A percentile compares a stretch with the other conserved stretches of the same genome.
phyloP scores from a whole-genome alignment of 352 stramenopile genomes.

The Phytopythium cucurbitacearum region DNA sequence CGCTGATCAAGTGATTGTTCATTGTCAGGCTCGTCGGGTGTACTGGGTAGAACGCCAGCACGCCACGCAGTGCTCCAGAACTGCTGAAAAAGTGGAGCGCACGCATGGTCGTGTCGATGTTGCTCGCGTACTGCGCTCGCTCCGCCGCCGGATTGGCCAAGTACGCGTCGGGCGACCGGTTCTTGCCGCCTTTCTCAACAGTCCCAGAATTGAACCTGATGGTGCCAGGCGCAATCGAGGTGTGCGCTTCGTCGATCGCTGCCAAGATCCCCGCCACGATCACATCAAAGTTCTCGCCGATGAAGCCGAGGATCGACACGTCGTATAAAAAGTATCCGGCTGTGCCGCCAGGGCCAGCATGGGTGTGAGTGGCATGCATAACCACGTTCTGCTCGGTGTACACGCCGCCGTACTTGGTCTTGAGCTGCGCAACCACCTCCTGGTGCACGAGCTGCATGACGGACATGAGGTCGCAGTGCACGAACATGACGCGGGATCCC shows the following conservation, averaged over 20 bases:
- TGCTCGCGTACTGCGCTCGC: constrained; percentile 36
- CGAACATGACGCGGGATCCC: constrained; percentile 29
- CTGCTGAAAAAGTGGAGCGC: constrained; percentile 45
- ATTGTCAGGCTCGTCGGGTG: constrained; percentile 77
- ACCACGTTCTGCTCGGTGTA: constrained; percentile 65
- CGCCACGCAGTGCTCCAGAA: constrained; percentile 29
- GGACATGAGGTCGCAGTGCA: constrained; percentile 41
- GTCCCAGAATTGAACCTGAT: constrained; percentile 36
- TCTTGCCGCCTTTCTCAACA: constrained; percentile 44
- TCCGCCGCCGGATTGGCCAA: constrained; percentile 61
- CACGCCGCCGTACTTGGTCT: constrained; percentile 27
- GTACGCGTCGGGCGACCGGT: constrained; percentile 68
- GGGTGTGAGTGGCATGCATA: constrained; percentile 84
- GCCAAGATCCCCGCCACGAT: constrained; percentile 64
- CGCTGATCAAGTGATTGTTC: constrained; percentile 68
- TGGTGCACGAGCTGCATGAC: constrained; percentile 55
- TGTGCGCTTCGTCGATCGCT: constrained; percentile 56
- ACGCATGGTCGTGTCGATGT: constrained; percentile 74
- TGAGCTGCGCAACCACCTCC: constrained; percentile 37
- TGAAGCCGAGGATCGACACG: constrained; percentile 37
- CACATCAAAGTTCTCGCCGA: constrained; percentile 54
- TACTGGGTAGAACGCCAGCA: constrained; percentile 72
- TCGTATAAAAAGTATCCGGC: constrained; percentile 76
- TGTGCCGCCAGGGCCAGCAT: constrained; percentile 67
- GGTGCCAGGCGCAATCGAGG: constrained; percentile 34